Conservation (phyloP, 331 rosid genomes). For the Cydonia oblonga region DNA sequence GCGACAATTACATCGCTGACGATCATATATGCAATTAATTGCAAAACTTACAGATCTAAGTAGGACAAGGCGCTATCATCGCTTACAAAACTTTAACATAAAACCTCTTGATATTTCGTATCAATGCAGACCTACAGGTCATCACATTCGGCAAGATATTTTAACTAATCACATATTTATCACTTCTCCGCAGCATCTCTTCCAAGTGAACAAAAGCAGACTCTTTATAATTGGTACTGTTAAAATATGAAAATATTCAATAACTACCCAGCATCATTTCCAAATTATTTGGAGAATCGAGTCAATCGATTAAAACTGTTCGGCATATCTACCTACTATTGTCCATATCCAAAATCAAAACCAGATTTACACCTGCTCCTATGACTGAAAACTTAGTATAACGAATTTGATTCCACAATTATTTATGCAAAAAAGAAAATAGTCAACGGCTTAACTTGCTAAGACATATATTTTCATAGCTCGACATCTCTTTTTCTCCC, state of each 20-base stretch:
- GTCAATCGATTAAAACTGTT: not conserved
- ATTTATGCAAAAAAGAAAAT: not conserved
- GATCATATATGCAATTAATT: too few relatives aligned
- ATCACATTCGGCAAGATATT: not conserved
- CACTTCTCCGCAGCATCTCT: not conserved
- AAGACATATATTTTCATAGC: not conserved
- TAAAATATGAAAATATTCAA: not conserved
- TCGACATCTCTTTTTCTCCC: not conserved
- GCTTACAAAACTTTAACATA: not conserved
- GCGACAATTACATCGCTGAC: too few relatives aligned
- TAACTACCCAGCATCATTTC: not conserved
- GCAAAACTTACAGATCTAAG: not conserved
- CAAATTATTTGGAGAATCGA: not conserved
- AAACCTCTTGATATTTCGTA: not conserved
- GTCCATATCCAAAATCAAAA: not conserved
- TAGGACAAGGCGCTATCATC: not conserved
- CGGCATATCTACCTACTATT: not conserved
- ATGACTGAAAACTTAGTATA: not conserved
- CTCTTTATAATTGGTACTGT: not conserved
- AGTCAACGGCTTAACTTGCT: not conserved
- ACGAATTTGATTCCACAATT: not conserved
- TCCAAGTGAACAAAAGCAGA: not conserved
- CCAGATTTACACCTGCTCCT: not conserved
- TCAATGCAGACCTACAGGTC: too few relatives aligned
- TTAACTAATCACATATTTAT: not conserved